A percentile compares a stretch with the other conserved stretches of the same genome.
Conservation (phyloP, 768 basidiomycete species). For the Phaffia australis region DNA sequence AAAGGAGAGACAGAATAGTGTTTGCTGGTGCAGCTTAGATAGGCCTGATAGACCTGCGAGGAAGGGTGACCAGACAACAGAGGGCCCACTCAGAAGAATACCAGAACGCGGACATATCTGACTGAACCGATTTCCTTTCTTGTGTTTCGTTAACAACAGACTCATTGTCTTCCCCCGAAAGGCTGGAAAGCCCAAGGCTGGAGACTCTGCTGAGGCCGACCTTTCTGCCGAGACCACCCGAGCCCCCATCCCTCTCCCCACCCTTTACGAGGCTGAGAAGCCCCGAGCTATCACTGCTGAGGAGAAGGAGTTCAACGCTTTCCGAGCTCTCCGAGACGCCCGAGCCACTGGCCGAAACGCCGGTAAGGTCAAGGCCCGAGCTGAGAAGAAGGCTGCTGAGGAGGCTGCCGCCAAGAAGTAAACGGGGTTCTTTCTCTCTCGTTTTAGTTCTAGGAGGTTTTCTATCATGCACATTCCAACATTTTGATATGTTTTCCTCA, state of each 20-base stretch:
- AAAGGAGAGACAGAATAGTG: background rate
- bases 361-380: slow-evolving; percentile 74
- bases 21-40: background rate
- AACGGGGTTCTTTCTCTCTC: slow-evolving; percentile 2
- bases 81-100: background rate
- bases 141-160: slow-evolving; percentile 31
- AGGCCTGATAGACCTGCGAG: background rate
- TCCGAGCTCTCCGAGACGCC: slow-evolving; percentile 70
- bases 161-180: slow-evolving; percentile 97
- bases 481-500: background rate
- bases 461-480: slow-evolving; percentile 6
- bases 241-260: slow-evolving; percentile 54
- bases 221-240: slow-evolving; percentile 61
- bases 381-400: slow-evolving; percentile 32
- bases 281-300: slow-evolving; percentile 87
- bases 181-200: slow-evolving; percentile 87
- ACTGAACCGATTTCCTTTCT: background rate
- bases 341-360: slow-evolving; percentile 74
- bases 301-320: slow-evolving; percentile 82
- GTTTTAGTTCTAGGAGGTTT: slow-evolving; percentile 6
- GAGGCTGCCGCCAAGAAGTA: slow-evolving; percentile 27
- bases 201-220: slow-evolving; percentile 76
- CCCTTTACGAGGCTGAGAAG: slow-evolving; percentile 57
- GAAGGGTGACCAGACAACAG: background rate
- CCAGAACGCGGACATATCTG: background rate